Percentiles rank a stretch among this genome's conserved stretches.
These are phyloP conservation scores for Royoungia palumana DNA, from an alignment of 768 basidiomycete genomes.

Conservation along the genomic window DNA sequence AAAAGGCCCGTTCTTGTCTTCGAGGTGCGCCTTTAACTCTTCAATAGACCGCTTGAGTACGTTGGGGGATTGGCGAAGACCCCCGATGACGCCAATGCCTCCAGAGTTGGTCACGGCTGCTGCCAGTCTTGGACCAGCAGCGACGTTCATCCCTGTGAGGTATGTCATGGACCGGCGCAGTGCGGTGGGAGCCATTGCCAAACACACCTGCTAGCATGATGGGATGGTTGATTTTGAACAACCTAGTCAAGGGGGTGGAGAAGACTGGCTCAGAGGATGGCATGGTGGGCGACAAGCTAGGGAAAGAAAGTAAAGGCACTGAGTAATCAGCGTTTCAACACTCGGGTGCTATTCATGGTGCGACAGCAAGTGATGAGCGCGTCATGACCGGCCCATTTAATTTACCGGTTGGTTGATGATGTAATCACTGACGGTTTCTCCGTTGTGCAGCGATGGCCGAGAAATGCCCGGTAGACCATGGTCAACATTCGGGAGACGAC, in stretches of 20 bases:
- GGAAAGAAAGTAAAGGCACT: no score
- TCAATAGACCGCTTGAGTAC: constrained; percentile 64
- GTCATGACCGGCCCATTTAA: no score
- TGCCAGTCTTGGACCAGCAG: constrained; percentile 79
- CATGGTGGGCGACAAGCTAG: constrained; percentile 38
- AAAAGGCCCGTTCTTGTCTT: constrained; percentile 72
- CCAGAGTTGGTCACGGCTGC: constrained; percentile 92
- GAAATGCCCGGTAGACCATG: constrained; percentile 52
- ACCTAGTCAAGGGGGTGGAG: constrained; percentile 66
- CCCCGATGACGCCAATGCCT: constrained; percentile 87
- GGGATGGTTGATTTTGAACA: constrained; percentile 79
- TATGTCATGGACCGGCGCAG: background rate
- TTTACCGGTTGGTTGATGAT: background rate
- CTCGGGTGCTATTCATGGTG: no score
- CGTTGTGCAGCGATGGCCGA: constrained; percentile 16
- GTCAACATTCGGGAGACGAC: constrained; percentile 28
- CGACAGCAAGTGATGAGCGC: no score
- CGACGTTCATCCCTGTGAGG: constrained; percentile 65
- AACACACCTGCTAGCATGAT: constrained; percentile 71
- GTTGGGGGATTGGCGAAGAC: constrained; percentile 68
- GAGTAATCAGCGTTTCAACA: no score
- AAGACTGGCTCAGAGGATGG: constrained; percentile 65
- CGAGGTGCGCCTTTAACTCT: constrained; percentile 70
- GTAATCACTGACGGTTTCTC: background rate
- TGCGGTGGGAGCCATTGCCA: background rate